Percentiles rank a stretch among this genome's conserved stretches.
These are phyloP conservation scores for Acephala macrosclerotiorum DNA, from an alignment of 2,329 filamentous ascomycete genomes.

Conservation along the genomic window DNA sequence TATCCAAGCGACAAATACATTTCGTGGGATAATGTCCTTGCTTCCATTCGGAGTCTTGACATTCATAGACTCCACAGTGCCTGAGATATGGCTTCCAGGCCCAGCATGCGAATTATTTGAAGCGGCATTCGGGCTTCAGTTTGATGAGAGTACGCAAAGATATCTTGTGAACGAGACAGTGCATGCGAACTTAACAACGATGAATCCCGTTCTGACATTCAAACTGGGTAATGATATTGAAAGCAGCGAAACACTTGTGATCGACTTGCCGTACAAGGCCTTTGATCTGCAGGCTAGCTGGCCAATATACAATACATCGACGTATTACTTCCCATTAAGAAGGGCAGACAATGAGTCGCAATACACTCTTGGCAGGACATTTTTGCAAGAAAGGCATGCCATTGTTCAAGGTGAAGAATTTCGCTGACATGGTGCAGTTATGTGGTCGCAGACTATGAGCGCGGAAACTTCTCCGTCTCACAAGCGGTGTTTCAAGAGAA, in stretches of 20 bases:
- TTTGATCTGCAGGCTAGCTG: constrained; percentile 42
- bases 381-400: constrained; percentile 39
- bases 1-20: constrained; percentile 39
- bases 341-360: constrained; percentile 34
- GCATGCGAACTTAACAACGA: constrained; percentile 35
- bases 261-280: constrained; percentile 38
- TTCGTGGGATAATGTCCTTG: constrained; percentile 12
- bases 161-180: constrained; percentile 44
- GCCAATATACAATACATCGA: constrained; percentile 22
- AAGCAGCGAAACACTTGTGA: constrained; percentile 26
- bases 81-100: constrained; percentile 46
- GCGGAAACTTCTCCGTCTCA: no score
- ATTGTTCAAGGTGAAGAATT: no score
- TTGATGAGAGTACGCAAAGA: constrained; percentile 35
- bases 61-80: constrained; percentile 44
- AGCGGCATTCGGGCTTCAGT: constrained; percentile 41
- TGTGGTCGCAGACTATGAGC: no score
- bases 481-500: no score
- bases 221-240: constrained; percentile 28
- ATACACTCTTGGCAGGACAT: constrained; percentile 39
- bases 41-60: constrained; percentile 38
- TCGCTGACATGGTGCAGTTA: no score
- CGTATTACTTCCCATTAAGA: constrained; percentile 39
- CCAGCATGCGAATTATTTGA: constrained; percentile 45
- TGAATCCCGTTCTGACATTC: constrained; percentile 42